phyloP scores from a whole-genome alignment of 2,329 filamentous ascomycete genomes.

The Aspergillus clavatus region DNA sequence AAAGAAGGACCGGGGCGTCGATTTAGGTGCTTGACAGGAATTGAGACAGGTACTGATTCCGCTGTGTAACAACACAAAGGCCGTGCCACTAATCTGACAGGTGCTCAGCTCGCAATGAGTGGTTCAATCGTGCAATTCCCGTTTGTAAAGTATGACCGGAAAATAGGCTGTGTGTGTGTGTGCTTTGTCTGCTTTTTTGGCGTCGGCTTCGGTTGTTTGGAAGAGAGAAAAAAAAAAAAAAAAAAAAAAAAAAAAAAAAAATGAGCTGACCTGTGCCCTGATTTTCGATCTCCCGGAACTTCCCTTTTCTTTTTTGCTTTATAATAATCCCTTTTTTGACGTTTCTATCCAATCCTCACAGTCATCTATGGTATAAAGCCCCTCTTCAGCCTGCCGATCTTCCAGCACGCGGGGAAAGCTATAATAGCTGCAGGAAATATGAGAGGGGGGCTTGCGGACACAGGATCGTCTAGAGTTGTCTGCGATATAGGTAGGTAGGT shows the following conservation, averaged over 20 bases:
- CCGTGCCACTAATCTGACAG: constrained; percentile 1
- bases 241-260: too few relatives aligned
- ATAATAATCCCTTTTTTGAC: constrained; percentile 14
- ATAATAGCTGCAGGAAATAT: constrained; percentile 22
- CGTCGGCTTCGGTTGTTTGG: background rate
- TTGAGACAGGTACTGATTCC: constrained; percentile 16
- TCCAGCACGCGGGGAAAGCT: constrained; percentile 33
- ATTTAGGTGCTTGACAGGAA: constrained; percentile 21
- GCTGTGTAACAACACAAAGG: constrained; percentile 19
- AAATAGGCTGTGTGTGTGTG: constrained; percentile 10
- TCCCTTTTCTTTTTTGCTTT: constrained; percentile 17
- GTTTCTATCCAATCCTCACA: constrained; percentile 14
- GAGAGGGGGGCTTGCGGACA: constrained; percentile 23
- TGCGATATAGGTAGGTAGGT: too few relatives aligned
- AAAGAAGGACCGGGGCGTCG: constrained; percentile 9
- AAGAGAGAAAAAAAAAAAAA: too few relatives aligned
- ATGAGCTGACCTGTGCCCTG: constrained; percentile 12
- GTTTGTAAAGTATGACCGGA: constrained; percentile 10
- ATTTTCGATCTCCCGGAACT: constrained; percentile 10
- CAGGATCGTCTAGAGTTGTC: too few relatives aligned
- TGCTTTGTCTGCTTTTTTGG: constrained; percentile 4
- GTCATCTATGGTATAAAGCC: constrained; percentile 18
- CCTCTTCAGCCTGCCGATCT: constrained; percentile 29
- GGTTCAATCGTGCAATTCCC: background rate
- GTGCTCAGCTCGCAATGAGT: background rate